Percentiles rank a stretch among this genome's conserved stretches.
Evolutionary conservation across 75 land plant species (phyloP).

Genomic region (Chamaecyparis obtusa): DNA sequence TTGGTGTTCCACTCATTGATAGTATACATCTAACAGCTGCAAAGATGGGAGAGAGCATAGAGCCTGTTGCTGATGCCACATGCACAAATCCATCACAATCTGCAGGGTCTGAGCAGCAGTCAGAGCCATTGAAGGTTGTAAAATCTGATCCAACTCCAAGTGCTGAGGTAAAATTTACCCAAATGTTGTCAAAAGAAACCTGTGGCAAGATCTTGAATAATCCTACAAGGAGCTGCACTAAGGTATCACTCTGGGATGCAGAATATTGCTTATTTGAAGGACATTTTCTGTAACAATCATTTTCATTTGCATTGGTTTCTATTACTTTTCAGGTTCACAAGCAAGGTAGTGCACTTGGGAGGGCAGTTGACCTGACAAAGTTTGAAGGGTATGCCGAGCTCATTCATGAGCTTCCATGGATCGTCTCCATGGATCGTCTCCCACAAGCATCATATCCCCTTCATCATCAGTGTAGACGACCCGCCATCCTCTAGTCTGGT

Average conservation of each 20-base stretch:
- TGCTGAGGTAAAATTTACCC: conserved; percentile 48
- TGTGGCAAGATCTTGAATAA: conserved; percentile 17
- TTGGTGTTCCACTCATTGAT: conserved; percentile 53
- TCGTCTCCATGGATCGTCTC: no score
- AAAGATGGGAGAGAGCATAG: background rate
- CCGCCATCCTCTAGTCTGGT: no score
- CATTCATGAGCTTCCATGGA: no score
- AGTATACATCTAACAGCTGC: background rate
- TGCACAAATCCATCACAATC: conserved; percentile 17
- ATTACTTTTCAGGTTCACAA: conserved; percentile 66
- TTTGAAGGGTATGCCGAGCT: conserved; percentile 66
- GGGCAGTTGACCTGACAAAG: conserved; percentile 76
- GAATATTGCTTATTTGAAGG: background rate
- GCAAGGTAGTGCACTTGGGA: conserved; percentile 77
- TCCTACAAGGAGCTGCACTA: conserved; percentile 62
- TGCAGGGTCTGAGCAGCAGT: conserved; percentile 36
- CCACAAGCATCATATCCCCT: no score
- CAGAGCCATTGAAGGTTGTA: conserved; percentile 43
- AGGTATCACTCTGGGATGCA: conserved; percentile 29
- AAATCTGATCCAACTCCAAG: conserved; percentile 37
- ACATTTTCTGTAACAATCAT: background rate
- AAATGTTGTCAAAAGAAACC: conserved; percentile 41
- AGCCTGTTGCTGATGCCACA: background rate
- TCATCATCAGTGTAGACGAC: no score
- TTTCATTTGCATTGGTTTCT: background rate